Conservation (phyloP, 2,329 filamentous ascomycete genomes). For the Colletotrichum eremochloae region DNA sequence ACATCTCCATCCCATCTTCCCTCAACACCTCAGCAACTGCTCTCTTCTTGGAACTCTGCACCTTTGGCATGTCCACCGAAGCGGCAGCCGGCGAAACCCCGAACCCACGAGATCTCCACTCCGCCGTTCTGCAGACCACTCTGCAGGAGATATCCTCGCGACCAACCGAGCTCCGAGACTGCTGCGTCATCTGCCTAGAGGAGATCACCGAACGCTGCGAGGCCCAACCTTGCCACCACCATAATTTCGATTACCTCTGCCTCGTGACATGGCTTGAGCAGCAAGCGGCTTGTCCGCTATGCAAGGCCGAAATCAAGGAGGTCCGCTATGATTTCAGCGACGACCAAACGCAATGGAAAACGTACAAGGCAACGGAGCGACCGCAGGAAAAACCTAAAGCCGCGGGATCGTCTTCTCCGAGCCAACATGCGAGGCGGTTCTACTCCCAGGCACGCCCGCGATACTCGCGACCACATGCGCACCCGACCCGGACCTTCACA, state of each 20-base stretch:
- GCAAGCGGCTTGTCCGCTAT: conserved; percentile 82
- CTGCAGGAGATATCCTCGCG: conserved; percentile 56
- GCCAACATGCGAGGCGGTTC: conserved; percentile 10
- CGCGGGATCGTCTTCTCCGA: background rate
- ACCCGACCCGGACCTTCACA: conserved; percentile 43
- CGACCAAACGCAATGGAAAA: conserved; percentile 64
- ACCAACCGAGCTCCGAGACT: conserved; percentile 48
- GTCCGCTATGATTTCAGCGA: conserved; percentile 70
- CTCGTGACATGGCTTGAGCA: conserved; percentile 85
- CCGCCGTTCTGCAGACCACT: conserved; percentile 59
- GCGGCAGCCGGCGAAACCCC: conserved; percentile 22
- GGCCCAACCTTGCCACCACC: conserved; percentile 82
- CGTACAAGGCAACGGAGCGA: conserved; percentile 57
- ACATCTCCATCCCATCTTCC: background rate
- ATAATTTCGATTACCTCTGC: conserved; percentile 87
- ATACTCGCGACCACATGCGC: conserved; percentile 39
- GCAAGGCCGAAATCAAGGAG: conserved; percentile 68
- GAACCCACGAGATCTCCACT: conserved; percentile 54
- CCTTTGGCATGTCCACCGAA: conserved; percentile 36
- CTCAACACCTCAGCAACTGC: background rate
- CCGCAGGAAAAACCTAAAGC: conserved; percentile 15
- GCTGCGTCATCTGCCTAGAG: conserved; percentile 92
- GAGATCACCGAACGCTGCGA: conserved; percentile 78
- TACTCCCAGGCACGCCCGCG: conserved; percentile 31
- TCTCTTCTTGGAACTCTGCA: background rate